Percentiles rank a stretch among this genome's conserved stretches.
phyloP scores from a whole-genome alignment of 768 basidiomycete genomes.

The Mycena vulgaris region DNA sequence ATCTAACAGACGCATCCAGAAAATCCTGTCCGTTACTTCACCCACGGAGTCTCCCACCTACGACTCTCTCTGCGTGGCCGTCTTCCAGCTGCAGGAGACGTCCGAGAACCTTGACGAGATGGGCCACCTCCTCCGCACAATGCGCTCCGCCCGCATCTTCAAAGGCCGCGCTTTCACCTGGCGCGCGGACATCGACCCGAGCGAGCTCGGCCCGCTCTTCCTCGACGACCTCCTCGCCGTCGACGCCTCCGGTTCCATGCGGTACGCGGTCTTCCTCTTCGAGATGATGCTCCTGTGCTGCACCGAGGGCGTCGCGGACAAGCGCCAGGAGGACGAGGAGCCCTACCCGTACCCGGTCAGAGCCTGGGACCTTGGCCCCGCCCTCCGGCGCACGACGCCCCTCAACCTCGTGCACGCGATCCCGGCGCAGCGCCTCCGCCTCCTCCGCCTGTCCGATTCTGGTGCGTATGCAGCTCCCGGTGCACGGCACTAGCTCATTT shows the following conservation, averaged over 20 bases:
- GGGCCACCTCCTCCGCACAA: slow-evolving; percentile 54
- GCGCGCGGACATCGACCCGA: slow-evolving; percentile 44
- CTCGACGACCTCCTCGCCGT: slow-evolving; percentile 53
- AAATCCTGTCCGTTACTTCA: slow-evolving; percentile 47
- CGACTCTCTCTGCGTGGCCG: slow-evolving; percentile 53
- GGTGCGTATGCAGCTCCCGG: slow-evolving; percentile 38
- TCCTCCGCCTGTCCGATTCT: slow-evolving; percentile 48
- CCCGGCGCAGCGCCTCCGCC: slow-evolving; percentile 44
- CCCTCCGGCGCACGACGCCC: slow-evolving; percentile 45
- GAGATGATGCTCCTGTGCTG: slow-evolving; percentile 55
- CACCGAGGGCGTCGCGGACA: slow-evolving; percentile 39
- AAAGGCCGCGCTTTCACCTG: slow-evolving; percentile 47
- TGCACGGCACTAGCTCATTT: background rate
- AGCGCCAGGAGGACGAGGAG: slow-evolving; percentile 26
- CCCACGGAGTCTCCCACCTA: slow-evolving; percentile 47
- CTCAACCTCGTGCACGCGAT: slow-evolving; percentile 52
- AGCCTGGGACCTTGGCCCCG: slow-evolving; percentile 58
- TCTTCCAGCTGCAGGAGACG: slow-evolving; percentile 49
- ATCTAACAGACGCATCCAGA: background rate
- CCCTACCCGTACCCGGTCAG: slow-evolving; percentile 49
- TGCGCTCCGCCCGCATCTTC: slow-evolving; percentile 47
- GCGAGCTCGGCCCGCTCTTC: slow-evolving; percentile 49
- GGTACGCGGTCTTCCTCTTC: slow-evolving; percentile 54
- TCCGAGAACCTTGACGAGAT: slow-evolving; percentile 56
- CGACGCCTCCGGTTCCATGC: slow-evolving; percentile 38